Conservation (phyloP, 257 asterid species). For the Gentiana dahurica region DNA sequence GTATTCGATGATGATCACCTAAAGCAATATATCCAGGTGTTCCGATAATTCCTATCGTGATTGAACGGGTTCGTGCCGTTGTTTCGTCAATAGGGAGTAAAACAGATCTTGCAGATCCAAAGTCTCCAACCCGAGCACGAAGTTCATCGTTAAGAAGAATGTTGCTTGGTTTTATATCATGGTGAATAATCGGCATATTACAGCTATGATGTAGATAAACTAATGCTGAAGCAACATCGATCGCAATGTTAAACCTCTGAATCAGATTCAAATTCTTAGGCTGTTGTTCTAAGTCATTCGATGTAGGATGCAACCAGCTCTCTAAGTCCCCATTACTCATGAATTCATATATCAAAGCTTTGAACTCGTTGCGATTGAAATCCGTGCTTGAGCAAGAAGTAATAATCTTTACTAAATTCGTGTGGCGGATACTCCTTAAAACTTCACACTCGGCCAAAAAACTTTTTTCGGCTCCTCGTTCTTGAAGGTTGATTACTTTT, state of each 20-base stretch:
- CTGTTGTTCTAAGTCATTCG: not conserved
- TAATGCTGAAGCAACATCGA: constrained; percentile 18
- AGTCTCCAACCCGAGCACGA: constrained; percentile 23
- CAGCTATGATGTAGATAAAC: constrained; percentile 21
- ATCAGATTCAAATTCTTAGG: constrained; percentile 3
- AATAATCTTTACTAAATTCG: constrained; percentile 19
- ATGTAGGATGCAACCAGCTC: constrained; percentile 11
- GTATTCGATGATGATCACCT: not conserved
- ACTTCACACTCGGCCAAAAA: constrained; percentile 22
- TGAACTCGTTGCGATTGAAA: constrained; percentile 17
- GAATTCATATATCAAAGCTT: constrained; percentile 18
- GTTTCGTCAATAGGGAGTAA: constrained; percentile 1
- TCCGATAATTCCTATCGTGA: constrained; percentile 8
- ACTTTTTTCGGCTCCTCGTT: constrained; percentile 18
- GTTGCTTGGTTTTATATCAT: constrained; percentile 25
- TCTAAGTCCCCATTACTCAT: constrained; percentile 18
- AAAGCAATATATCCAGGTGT: constrained; percentile 12
- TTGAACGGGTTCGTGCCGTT: not conserved
- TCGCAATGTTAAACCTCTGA: constrained; percentile 18
- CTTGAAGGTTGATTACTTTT: constrained; percentile 16
- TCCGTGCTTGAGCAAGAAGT: constrained; percentile 24
- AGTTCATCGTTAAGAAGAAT: constrained; percentile 20
- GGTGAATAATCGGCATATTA: constrained; percentile 16
- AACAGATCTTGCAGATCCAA: constrained; percentile 25
- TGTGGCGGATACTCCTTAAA: constrained; percentile 18